Evolutionary conservation across 805 yeast genomes (phyloP).

Genomic region (Vanderwaltozyma verrucispora): DNA sequence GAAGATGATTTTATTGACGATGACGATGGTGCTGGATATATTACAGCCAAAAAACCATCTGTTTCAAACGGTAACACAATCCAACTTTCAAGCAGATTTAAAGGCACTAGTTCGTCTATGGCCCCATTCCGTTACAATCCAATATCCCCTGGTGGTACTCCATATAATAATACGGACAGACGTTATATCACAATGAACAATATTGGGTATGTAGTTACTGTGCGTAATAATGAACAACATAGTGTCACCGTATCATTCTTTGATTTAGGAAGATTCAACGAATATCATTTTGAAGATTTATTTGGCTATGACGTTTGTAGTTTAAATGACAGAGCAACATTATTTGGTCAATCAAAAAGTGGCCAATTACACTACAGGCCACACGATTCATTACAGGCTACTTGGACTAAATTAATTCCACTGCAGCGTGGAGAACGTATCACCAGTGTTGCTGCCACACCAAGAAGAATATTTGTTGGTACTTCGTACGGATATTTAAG

Average conservation of each 20-base stretch:
- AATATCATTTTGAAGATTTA: constrained; percentile 76
- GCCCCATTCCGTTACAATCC: constrained; percentile 39
- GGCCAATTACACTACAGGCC: constrained; percentile 55
- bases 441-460: constrained; percentile 60
- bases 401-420: constrained; percentile 64
- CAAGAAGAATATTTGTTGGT: constrained; percentile 52
- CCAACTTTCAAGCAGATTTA: neutral
- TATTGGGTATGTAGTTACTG: constrained; percentile 75
- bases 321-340: constrained; percentile 53
- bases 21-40: constrained; percentile 49
- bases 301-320: constrained; percentile 66
- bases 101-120: neutral
- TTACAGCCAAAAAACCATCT: constrained; percentile 1
- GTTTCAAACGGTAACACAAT: too few relatives aligned
- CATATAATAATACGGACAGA: constrained; percentile 55
- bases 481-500: constrained; percentile 70
- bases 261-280: constrained; percentile 64
- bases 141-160: constrained; percentile 82
- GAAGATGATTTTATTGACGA: constrained; percentile 45
- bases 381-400: constrained; percentile 50
- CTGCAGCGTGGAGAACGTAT: constrained; percentile 43
- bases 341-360: constrained; percentile 43
- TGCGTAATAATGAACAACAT: constrained; percentile 44
- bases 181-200: constrained; percentile 74
- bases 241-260: constrained; percentile 83